phyloP scores from a whole-genome alignment of 177 flowering plant genomes.

The Telopea speciosissima region DNA sequence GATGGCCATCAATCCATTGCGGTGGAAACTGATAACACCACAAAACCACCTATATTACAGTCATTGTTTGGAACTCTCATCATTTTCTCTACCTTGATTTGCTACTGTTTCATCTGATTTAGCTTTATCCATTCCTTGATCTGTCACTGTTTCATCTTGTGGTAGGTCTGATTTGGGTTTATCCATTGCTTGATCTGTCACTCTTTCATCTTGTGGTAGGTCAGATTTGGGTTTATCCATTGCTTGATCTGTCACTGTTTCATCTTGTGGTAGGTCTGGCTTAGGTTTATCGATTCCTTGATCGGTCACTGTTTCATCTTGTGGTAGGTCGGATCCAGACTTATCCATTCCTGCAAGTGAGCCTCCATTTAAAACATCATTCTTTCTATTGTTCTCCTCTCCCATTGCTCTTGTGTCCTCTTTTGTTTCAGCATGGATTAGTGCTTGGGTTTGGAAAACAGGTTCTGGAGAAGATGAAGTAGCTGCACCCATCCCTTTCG shows the following conservation, averaged over 20 bases:
- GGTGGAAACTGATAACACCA: not conserved
- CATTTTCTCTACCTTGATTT: conserved; percentile 15
- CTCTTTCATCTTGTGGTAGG: too few relatives aligned
- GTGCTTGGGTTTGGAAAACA: conserved; percentile 19
- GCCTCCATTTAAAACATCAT: conserved; percentile 14
- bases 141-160: conserved; percentile 15
- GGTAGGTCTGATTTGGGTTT: not conserved
- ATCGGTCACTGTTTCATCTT: conserved; percentile 13
- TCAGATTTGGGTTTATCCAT: too few relatives aligned
- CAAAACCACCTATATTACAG: not conserved
- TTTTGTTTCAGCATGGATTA: conserved; percentile 4
- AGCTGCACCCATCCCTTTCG: conserved; percentile 51
- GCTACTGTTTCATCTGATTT: not conserved
- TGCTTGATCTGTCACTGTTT: not conserved
- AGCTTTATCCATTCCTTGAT: too few relatives aligned
- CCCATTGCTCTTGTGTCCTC: conserved; percentile 14
- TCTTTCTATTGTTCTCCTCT: conserved; percentile 8
- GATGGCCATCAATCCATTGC: not conserved
- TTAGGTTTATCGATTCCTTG: too few relatives aligned
- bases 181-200: not conserved
- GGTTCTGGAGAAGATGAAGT: conserved; percentile 19
- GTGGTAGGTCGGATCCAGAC: conserved; percentile 16
- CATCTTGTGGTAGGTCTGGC: conserved; percentile 12
- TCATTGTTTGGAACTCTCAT: conserved; percentile 11
- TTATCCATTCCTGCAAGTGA: conserved; percentile 16